Evolutionary conservation across 2,329 filamentous ascomycete species (phyloP), one percentile per base, ranked within the genome.

Genomic region (Tolypocladium guangdongense): DNA sequence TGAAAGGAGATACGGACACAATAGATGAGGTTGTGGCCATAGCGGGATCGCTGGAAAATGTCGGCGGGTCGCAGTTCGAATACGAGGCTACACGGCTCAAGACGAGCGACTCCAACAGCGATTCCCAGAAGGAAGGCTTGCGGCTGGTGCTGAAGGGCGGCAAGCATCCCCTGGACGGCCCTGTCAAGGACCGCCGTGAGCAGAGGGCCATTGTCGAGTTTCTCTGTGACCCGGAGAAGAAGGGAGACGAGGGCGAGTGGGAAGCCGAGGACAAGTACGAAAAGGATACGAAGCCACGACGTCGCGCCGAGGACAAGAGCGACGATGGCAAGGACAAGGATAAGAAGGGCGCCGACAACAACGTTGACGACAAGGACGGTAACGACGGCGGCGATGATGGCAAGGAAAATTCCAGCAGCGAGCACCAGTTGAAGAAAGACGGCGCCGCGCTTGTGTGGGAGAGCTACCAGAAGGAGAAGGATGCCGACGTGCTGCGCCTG

Each of bases 201-300:
- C 87, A 95, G 68, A 84, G 82, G 63, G 88, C 90, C 4, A 78
- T 95, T 11, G 81, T 97, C 52, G 88, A 95, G 63, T 90, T 97
- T 61, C 67, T 91, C 22, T 99, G 93, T 71, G 86, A 95, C 64
- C 74, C 71, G 33, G 77, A 86, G 2, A 78, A 80, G 59, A 84
- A 83, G 10, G 91, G 91, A 1, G 78, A 86, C 7, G 91, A 96
- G 71, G 82, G 81, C 59, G 82, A 87, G 62, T 81, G 78, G 66
- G 74, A 78, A 46, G 67, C 75, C 3, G 73, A 79, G 57, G 79
- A 85, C 54, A 72, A 80, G 59, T 58, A 59, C 53, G 60, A 60
- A 41, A 59, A 59, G 52, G 49, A 54, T 27, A 46, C 56, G 16
- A 41, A 41, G 16, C 35, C 35, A 12, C 38, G 50, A 11, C 54